Evolutionary conservation across 2,329 filamentous ascomycete genomes (phyloP), one percentile per base, ranked within the genome.

Genomic region (Colletotrichum cuscutae): DNA sequence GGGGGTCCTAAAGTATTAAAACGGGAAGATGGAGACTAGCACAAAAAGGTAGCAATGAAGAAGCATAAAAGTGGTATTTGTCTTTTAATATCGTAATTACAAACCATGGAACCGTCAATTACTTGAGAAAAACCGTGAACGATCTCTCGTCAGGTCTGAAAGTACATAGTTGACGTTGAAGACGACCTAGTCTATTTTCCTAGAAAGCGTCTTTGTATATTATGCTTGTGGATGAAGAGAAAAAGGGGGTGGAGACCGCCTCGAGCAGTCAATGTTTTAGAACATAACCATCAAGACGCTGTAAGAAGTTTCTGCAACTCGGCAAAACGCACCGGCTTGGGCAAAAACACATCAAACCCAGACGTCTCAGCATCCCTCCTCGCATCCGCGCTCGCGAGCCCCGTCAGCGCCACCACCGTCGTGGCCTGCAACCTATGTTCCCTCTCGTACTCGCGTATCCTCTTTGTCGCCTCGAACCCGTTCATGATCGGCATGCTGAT

Each of bases 401-500:
- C 88, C 1, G 88, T 89, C 28, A 89, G 77, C 0, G 88, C 88
- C 58, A 89, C 86, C 32, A 89, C 57, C 0, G 82, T 85, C 0
- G 85, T 83, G 0, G 83, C 83, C 2, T 79, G 75, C 3, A 86
- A 74, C 1, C 78, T 79, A 12, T 83, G 79, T 5, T 86, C 82
- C 4, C 80, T 79, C 76, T 89, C 88, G 22, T 86, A 81, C 2
- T 83, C 81, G 4, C 88, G 83, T 24, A 89, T 89, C 66, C 81
- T 81, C 11, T 82, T 81, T 9, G 87, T 89, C 0, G 86, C 82
- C 24, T 85, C 84, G 15, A 88, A 80, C 0, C 86, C 86, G 74
- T 90, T 84, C 75, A 90, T 85, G 5, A 89, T 81, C 0, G 88
- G 88, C 89, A 90, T 90, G 77, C 83, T 86, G 7, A 89, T 84